Evolutionary conservation across 371 early-diverging fungal genomes (phyloP).

Genomic region (Mortierella polycephala): DNA sequence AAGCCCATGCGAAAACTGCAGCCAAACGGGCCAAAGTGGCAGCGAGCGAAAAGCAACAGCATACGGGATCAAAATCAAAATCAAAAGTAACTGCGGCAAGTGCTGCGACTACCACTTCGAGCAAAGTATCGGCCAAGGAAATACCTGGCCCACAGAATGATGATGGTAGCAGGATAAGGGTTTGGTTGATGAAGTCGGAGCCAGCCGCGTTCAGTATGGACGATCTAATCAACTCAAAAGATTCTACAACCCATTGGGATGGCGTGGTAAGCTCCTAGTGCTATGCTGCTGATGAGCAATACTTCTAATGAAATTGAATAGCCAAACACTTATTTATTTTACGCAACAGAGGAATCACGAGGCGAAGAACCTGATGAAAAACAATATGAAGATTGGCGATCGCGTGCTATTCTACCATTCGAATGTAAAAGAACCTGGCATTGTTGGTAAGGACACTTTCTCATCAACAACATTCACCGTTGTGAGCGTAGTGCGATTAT

Average conservation of each 20-base stretch:
- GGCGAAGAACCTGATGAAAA: constrained; percentile 75
- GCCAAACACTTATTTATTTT: background rate
- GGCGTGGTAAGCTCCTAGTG: constrained; percentile 64
- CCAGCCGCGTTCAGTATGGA: constrained; percentile 77
- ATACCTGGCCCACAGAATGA: background rate
- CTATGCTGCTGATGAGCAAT: background rate
- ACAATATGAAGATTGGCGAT: constrained; percentile 72
- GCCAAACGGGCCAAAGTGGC: constrained; percentile 4
- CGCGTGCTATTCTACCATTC: constrained; percentile 77
- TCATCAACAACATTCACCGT: background rate
- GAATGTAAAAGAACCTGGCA: constrained; percentile 77
- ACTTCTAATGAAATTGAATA: background rate
- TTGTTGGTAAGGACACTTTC: constrained; percentile 61
- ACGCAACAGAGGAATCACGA: constrained; percentile 66
- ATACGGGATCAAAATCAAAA: background rate
- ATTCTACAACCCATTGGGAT: constrained; percentile 70
- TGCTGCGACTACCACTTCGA: background rate
- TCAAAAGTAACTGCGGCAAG: background rate
- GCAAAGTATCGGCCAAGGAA: background rate
- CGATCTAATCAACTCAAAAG: constrained; percentile 60
- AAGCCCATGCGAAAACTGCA: background rate
- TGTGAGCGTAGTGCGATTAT: background rate
- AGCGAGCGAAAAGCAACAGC: background rate
- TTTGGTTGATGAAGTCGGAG: constrained; percentile 83
- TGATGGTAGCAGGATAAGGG: constrained; percentile 22